phyloP scores from a whole-genome alignment of 2,329 filamentous ascomycete species.

The Tolypocladium album region DNA sequence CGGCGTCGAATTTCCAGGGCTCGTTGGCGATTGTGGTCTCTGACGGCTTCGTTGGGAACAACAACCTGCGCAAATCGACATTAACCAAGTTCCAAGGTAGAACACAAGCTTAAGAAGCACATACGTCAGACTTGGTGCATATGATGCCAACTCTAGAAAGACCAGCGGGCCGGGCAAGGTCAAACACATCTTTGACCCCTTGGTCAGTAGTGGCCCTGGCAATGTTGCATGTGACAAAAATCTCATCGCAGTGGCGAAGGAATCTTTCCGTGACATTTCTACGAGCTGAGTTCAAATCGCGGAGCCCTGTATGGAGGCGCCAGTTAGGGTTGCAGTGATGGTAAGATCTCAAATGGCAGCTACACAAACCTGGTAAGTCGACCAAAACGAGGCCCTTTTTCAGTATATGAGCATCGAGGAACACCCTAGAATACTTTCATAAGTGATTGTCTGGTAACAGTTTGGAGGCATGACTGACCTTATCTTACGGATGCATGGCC shows the following conservation, averaged over 20 bases:
- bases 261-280: slow-evolving; percentile 32
- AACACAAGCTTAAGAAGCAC: not conserved
- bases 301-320: slow-evolving; percentile 23
- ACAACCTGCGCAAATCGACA: no score
- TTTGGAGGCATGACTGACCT: slow-evolving; percentile 16
- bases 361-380: slow-evolving; percentile 32
- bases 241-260: slow-evolving; percentile 31
- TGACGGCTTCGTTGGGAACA: no score
- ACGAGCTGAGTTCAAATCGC: slow-evolving; percentile 33
- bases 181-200: slow-evolving; percentile 28
- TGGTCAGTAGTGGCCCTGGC: slow-evolving; percentile 29
- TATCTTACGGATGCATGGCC: slow-evolving; percentile 35
- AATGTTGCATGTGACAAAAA: slow-evolving; percentile 32
- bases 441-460: not conserved
- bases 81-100: no score
- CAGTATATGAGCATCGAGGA: slow-evolving; percentile 31
- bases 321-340: not conserved
- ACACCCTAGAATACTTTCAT: slow-evolving; percentile 23
- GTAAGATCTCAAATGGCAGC: not conserved
- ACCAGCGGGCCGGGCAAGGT: slow-evolving; percentile 23
- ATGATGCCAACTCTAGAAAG: slow-evolving; percentile 31
- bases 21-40: no score
- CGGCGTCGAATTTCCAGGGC: no score
- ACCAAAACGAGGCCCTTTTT: slow-evolving; percentile 36
- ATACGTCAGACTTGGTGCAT: slow-evolving; percentile 30